Base-by-base conservation (phyloP, 208 protist genomes). In the Leishmania guyanensis region DNA sequence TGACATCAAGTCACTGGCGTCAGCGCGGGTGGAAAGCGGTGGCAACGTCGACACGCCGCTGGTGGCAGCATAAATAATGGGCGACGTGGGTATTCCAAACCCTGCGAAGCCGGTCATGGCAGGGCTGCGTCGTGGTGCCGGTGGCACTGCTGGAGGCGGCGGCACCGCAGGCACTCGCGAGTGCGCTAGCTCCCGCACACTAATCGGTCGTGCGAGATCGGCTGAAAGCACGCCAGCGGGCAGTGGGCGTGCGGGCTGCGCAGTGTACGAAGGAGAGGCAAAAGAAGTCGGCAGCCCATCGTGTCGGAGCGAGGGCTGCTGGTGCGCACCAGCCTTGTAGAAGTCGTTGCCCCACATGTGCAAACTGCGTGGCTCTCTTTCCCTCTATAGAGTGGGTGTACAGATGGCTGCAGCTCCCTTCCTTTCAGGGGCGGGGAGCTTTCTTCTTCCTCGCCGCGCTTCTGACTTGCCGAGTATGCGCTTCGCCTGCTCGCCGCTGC, bases 161-260 rank as follows among this genome's bases (percentile, higher is more conserved):
- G 78, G 51, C 26, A 72, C 78, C 17, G 78, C 68, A 22, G 62
- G 72, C 3, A 56, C 77, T 2, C 72, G 82, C 26, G 77, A 65
- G n/a, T 82, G 84, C 9, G 80, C 87, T 26, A 90, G 70, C 14
- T 90, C 86, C 4, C 85, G 84, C 69, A 92, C 89, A 75, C 89
- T 92, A 76, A 92, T 92, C 5, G 89, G 89, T 5, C 85, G 84
- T 17, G 86, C 71, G 16, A 92, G 84, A 43, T 88, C 84, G 3
- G 80, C 68, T 9, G 84, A 78, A 36, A 88, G 80, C 56, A 82
- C 77, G 20, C 75, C 62, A 1, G 76, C 33, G 5, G 65, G 81
- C 46, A 53, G 65, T n/a, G 85, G 72, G 16, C 20, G 51, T 29
- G 77, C 26, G 22, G 65, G 62, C 72, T 50, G 39, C 12, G 77